phyloP scores from a whole-genome alignment of 768 basidiomycete species.

The Pseudohyphozyma bogoriensis region DNA sequence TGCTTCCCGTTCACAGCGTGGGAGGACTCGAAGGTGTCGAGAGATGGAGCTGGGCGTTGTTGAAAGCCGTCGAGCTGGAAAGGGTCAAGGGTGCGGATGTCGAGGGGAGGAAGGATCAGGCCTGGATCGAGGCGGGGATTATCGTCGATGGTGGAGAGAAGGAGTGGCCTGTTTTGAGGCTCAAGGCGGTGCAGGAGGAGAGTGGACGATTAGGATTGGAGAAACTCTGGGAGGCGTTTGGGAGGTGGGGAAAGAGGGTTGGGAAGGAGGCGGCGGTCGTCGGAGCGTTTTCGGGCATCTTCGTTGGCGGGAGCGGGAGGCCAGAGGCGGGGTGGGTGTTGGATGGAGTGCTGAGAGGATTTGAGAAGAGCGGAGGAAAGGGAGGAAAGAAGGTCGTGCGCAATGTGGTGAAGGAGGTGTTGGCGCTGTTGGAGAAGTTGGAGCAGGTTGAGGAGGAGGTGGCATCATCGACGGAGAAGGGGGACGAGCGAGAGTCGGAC shows the following conservation, averaged over 20 bases:
- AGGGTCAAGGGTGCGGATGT: slow-evolving; percentile 33
- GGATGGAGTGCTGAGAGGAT: slow-evolving; percentile 62
- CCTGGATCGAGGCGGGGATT: slow-evolving; percentile 3
- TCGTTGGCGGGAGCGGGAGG: slow-evolving; percentile 46
- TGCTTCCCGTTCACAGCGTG: slow-evolving; percentile 54
- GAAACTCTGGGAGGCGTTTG: slow-evolving; percentile 61
- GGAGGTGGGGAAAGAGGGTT: slow-evolving; percentile 56
- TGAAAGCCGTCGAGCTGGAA: slow-evolving; percentile 73
- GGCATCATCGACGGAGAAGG: neutral
- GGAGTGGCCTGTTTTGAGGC: slow-evolving; percentile 48
- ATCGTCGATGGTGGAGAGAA: neutral
- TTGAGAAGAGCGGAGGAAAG: slow-evolving; percentile 37
- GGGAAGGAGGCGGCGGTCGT: slow-evolving; percentile 62
- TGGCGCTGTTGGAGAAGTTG: slow-evolving; percentile 50
- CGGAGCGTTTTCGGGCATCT: slow-evolving; percentile 66
- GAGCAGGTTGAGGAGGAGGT: slow-evolving; percentile 51
- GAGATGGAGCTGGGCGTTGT: slow-evolving; percentile 80
- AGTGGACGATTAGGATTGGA: slow-evolving; percentile 47
- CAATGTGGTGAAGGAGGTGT: slow-evolving; percentile 7
- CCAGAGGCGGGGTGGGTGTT: slow-evolving; percentile 79
- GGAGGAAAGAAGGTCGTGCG: slow-evolving; percentile 7
- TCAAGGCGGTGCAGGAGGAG: slow-evolving; percentile 50
- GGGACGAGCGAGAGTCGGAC: too few relatives aligned
- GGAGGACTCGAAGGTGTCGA: slow-evolving; percentile 72
- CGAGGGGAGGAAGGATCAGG: slow-evolving; percentile 17